Conservation (phyloP, 108 stramenopile genomes). For the Skeletonema tropicum region DNA sequence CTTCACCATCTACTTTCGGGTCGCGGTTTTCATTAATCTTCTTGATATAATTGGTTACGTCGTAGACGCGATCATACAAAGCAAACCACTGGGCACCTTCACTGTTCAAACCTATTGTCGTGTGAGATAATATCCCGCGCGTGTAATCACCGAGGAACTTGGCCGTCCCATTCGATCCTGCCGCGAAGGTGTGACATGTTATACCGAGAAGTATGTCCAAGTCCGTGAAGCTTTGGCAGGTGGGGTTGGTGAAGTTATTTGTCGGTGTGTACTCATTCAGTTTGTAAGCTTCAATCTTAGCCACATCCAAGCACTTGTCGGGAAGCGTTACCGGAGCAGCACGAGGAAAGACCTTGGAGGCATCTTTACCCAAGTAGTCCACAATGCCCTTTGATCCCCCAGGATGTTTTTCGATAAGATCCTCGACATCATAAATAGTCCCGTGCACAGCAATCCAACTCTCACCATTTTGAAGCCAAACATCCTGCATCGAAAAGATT, state of each 20-base stretch:
- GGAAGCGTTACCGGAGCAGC: slow-evolving; percentile 53
- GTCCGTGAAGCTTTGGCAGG: slow-evolving; percentile 47
- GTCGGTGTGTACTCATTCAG: slow-evolving; percentile 33
- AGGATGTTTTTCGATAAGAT: slow-evolving; percentile 58
- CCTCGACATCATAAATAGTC: slow-evolving; percentile 56
- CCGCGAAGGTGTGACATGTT: slow-evolving; percentile 55
- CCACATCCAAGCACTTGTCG: slow-evolving; percentile 55
- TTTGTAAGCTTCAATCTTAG: slow-evolving; percentile 39
- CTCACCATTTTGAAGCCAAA: slow-evolving; percentile 54
- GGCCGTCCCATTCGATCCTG: slow-evolving; percentile 40
- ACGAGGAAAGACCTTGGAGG: slow-evolving; percentile 61
- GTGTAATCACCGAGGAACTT: slow-evolving; percentile 51
- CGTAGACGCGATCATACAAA: slow-evolving; percentile 47
- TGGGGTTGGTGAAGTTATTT: slow-evolving; percentile 54
- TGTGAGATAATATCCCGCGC: too few relatives aligned
- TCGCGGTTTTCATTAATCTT: slow-evolving; percentile 35
- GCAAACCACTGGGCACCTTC: slow-evolving; percentile 35
- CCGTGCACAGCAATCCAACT: slow-evolving; percentile 55
- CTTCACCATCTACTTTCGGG: slow-evolving; percentile 14
- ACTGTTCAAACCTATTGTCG: slow-evolving; percentile 16
- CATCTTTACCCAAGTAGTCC: slow-evolving; percentile 59
- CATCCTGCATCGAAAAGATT: slow-evolving; percentile 35
- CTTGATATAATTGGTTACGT: slow-evolving; percentile 50
- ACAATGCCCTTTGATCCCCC: slow-evolving; percentile 60
- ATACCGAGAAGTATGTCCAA: slow-evolving; percentile 53